Base-by-base conservation (phyloP, 768 basidiomycete genomes). In the Tylopilus sp. region DNA sequence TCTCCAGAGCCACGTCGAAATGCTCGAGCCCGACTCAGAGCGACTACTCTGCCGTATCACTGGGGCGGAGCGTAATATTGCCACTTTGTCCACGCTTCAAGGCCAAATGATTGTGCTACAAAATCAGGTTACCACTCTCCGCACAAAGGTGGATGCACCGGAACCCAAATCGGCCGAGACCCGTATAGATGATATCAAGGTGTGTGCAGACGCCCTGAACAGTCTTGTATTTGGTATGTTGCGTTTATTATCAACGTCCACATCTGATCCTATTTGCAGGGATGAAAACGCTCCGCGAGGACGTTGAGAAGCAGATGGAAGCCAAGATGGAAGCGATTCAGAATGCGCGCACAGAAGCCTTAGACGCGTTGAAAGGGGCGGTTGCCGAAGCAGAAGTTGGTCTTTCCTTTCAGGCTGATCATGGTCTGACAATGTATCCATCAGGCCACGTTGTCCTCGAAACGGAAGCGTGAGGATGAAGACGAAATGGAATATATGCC, bases 391-490 rank as follows among this genome's bases (percentile, higher is more conserved):
- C 66, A 3, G 68, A 71, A 50, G 69, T 66, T 12, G 1, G 36
- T 22, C n/a, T 50, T 55, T 41, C 33, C 62, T 51, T 47, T 52
- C 44, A 45, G 36, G 40, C 20, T 40, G 44, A 10, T 59, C 62
- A 58, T 35, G 60, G 42, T 53, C 56, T 62, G 60, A 64, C 64
- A 70, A 56, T 51, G 25, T 51, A 8, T 50, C 55, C 49, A 44
- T 7, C 18, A 66, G 64, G 57, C 53, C 60, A 20, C 69, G 54
- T 67, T 66, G 53, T 75, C 78, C 46, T 69, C 76, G 68, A 88
- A 88, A 71, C 81, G 86, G 53, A 88, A 86, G 69, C 83, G 83
- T 44, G 57, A 51, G 36, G 75, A 76, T 39, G 74, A 73, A 56
- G 75, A 72, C 35, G 71, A 60, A 1, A 53, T 50, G 1, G 48